Base-by-base conservation (phyloP, 257 asterid species). In the Craterostigma plantagineum region DNA sequence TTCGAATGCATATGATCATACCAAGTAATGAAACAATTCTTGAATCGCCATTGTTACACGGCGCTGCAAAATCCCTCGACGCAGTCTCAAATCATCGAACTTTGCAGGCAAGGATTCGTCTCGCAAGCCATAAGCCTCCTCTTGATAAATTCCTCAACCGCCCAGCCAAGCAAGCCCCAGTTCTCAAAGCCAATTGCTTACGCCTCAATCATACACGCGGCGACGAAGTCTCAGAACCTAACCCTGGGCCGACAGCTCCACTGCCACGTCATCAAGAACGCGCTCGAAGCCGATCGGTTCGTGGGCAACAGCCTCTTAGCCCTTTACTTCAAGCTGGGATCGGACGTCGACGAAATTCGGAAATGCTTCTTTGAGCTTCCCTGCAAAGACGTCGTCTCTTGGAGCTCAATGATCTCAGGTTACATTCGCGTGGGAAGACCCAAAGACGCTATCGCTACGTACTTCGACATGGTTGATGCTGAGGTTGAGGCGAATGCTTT, bases 331-430 rank as follows among this genome's bases (percentile, higher is more conserved):
- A 81, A 77, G 43, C 44, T 67, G 18, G 60, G 75, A 13, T 42
- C 61, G 0, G 42, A 65, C 49, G 58, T 77, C 36, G 9, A 48
- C 12, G 73, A 77, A 18, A 65, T 80, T 1, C 53, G 57, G 9
- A 72, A 58, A 27, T 51, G 69, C 47, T 81, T 81, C 42, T 74
- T 69, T 34, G 75, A 73, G 5, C 53, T 87, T 67, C 36, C 7
- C 16, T 61, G 60, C 18, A 82, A 80, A 63, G 95, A 87, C 45
- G 91, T 72, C 1, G 91, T 82, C 11, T 71, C 95, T 0, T 87
- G 95, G 93, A 76, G 86, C 41, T 79, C 92, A 11, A 79, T 79
- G 67, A 70, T 82, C 13, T 82, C 95, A 0, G 93, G 90, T 10
- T 79, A 79, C 62, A 57, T 76, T 50, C 75, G 79, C 2, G 60